Evolutionary conservation across 768 basidiomycete species (phyloP), one percentile per base, ranked within the genome.

Genomic region (Termitomyces eurrhizus): DNA sequence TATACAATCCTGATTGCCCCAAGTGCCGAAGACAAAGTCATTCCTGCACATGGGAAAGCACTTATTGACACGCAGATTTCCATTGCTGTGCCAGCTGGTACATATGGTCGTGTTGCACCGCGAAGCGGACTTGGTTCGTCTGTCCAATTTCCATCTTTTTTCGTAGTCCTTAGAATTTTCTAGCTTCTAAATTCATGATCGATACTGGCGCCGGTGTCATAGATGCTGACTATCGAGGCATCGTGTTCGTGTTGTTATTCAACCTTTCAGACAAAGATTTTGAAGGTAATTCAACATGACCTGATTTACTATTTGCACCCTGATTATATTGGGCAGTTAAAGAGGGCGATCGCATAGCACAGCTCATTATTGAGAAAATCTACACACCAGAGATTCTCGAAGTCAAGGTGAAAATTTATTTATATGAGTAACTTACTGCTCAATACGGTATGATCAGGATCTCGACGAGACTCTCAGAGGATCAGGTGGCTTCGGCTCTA

Each of bases 131-230:
- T 98, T 32, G 96, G 96, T 97, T 61, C 56, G 89, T 74, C 51
- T 14, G 36, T 52, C 36, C 51, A n/a, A 26, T 35, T 48, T 56
- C 21, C 4, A 24, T 37, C 5, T 29, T 42, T 14, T 41, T 52
- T 53, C 8, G 57, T 32, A 55, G 18, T 44, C 11, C 52, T 33
- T 4, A 57, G 4, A 21, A 49, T 46, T 46, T 39, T 63, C 18
- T 63, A 97, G 97, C 97, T 21, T 91, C 92, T 16, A 99, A 99
- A 71, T 95, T 93, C 73, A 94, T 93, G 87, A 98, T 98, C 60
- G 92, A 95, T 70, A 98, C 96, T 0, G 97, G 97, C 1, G 97
- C 97, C 12, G 97, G 96, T 24, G 97, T 99, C 7, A 84, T 99
- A 54, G 97, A 99, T 64, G 92, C 93, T 7, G 97, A 99, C 72